Evolutionary conservation across 2,329 filamentous ascomycete species (phyloP), one percentile per base, ranked within the genome.

Genomic region (Cyphellophora europaea): DNA sequence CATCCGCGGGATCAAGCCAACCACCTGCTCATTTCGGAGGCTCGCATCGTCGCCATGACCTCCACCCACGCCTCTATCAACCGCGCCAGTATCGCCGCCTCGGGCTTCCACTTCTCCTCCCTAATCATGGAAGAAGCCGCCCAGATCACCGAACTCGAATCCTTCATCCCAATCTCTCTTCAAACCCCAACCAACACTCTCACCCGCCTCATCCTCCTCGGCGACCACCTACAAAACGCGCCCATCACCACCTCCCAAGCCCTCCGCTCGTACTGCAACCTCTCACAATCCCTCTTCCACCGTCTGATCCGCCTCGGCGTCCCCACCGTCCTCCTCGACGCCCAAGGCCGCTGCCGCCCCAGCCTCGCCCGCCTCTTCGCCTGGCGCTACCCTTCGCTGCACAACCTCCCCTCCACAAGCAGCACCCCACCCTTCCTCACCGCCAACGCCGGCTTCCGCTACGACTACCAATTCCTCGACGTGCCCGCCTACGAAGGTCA

Each of bases 111-210:
- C 49, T 98, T 98, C 52, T 88, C 96, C 65, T 98, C 94, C 45
- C 82, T 98, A 10, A 72, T 98, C 35, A 95, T 98, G 83, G 91
- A 98, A 64, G 91, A 98, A 68, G 89, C 91, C 4, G 91, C 91
- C 10, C 91, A 98, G 54, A 89, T 98, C 53, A 98, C 89, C 0
- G 91, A 98, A 58, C 83, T 95, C 30, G 91, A 98, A 56, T 93
- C 86, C 45, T 96, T 98, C 61, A 86, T 98, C 44, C 91, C 91
- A 1, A 69, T 94, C 35, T 83, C 88, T n/a, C 71, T 98, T 59
- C 93, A 98, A 55, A 85, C 83, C 44, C 35, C 43, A 4, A 37
- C 46, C 30, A 76, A 82, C 13, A 74, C 76, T 45, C 64, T 98
- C 10, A 86, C 95, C 57, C 73, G 93, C 27, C 79, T 98, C 5